Evolutionary conservation across 2,329 filamentous ascomycete genomes (phyloP).

Genomic region (Fusarium sublunatum): DNA sequence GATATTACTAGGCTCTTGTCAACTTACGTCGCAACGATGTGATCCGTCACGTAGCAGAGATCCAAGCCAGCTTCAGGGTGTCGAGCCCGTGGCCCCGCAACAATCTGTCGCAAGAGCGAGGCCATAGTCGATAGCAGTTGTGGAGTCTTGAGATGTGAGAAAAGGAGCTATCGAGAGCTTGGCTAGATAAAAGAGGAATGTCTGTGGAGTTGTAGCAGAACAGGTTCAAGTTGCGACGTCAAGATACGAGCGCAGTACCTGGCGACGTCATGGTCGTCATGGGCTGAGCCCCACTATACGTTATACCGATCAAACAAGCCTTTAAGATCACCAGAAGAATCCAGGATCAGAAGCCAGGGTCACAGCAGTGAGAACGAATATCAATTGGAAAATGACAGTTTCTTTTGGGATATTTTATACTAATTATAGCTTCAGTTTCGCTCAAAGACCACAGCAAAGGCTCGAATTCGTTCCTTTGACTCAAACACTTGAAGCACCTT

Average conservation of each 20-base stretch:
- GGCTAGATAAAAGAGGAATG: neutral
- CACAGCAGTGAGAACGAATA: neutral
- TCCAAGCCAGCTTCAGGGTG: slow-evolving; percentile 91
- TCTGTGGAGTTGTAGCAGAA: slow-evolving; percentile 2
- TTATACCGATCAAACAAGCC: neutral
- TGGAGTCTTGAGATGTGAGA: neutral
- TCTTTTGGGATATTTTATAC: neutral
- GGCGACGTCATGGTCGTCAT: slow-evolving; percentile 40
- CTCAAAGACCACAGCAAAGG: neutral
- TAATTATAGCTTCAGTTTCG: fast-evolving
- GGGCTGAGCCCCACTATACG: slow-evolving; percentile 27
- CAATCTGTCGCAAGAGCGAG: slow-evolving; percentile 87
- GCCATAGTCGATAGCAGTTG: slow-evolving; percentile 61
- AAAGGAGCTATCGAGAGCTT: neutral
- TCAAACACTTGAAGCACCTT: too few relatives aligned
- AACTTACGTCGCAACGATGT: slow-evolving; percentile 72
- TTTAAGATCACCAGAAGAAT: slow-evolving; percentile 21
- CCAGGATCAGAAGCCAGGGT: neutral
- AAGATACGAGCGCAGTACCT: slow-evolving; percentile 8
- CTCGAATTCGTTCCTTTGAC: neutral
- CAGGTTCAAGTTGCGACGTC: slow-evolving; percentile 19
- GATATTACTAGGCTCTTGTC: too few relatives aligned
- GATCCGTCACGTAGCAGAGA: slow-evolving; percentile 93
- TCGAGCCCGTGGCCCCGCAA: slow-evolving; percentile 84
- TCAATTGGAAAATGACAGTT: neutral